Evolutionary conservation across 768 basidiomycete species (phyloP).

Genomic region (Mycena rebaudengoi): DNA sequence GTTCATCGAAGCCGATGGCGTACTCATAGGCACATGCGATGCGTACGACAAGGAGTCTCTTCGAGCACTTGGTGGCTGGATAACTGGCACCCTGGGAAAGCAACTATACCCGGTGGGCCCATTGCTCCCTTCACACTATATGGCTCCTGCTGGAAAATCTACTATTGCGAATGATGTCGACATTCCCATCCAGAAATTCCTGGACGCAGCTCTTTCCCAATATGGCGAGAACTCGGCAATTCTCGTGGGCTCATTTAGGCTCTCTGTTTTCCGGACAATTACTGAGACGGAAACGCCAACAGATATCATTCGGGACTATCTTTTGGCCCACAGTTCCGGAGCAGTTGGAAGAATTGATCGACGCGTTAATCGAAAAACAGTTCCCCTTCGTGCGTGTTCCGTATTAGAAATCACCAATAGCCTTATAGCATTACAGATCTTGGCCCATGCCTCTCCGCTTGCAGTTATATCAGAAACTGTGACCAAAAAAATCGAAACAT

Average conservation of each 20-base stretch:
- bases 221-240: constrained; percentile 29
- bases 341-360: constrained; percentile 19
- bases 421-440: background rate
- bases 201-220: constrained; percentile 8
- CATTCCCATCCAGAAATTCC: constrained; percentile 20
- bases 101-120: constrained; percentile 30
- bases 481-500: constrained; percentile 19
- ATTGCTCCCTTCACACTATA: constrained; percentile 17
- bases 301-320: constrained; percentile 10
- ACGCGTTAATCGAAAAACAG: constrained; percentile 24
- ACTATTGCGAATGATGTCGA: background rate
- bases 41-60: constrained; percentile 28
- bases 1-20: constrained; percentile 20
- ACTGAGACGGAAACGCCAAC: background rate
- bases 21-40: constrained; percentile 19
- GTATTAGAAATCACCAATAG: background rate
- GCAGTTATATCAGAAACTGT: constrained; percentile 16
- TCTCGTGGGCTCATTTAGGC: constrained; percentile 23
- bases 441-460: constrained; percentile 27
- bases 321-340: constrained; percentile 24
- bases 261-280: background rate
- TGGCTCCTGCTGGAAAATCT: background rate
- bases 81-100: constrained; percentile 8
- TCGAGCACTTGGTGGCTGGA: constrained; percentile 24
- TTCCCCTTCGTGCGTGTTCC: constrained; percentile 26